Conservation (phyloP, 2,329 filamentous ascomycete genomes). For the Lachnellula arida region DNA sequence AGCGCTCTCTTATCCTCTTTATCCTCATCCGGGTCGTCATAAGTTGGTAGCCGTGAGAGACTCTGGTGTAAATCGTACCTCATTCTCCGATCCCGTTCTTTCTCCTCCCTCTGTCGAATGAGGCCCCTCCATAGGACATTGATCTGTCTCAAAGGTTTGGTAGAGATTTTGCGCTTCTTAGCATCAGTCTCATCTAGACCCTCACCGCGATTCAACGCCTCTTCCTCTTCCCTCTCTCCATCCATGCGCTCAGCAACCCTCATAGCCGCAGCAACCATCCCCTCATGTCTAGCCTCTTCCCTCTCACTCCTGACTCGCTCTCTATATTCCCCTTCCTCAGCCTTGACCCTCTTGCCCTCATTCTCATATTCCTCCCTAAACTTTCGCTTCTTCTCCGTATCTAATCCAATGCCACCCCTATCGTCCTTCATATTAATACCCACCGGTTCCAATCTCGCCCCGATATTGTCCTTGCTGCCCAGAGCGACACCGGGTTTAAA, state of each 20-base stretch:
- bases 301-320: slow-evolving; percentile 66
- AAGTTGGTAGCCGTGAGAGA: slow-evolving; percentile 57
- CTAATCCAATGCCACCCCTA: slow-evolving; percentile 76
- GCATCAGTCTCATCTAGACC: slow-evolving; percentile 17
- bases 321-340: slow-evolving; percentile 66
- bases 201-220: slow-evolving; percentile 12
- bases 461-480: slow-evolving; percentile 53
- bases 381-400: slow-evolving; percentile 78
- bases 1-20: slow-evolving; percentile 67
- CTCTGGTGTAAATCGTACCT: slow-evolving; percentile 62
- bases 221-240: slow-evolving; percentile 25
- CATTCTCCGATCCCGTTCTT: slow-evolving; percentile 62
- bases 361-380: slow-evolving; percentile 56
- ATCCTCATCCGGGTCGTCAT: slow-evolving; percentile 66
- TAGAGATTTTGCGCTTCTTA: slow-evolving; percentile 32
- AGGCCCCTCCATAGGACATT: slow-evolving; percentile 78
- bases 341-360: slow-evolving; percentile 55
- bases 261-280: slow-evolving; percentile 71
- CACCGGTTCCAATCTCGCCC: slow-evolving; percentile 62
- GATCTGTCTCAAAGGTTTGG: slow-evolving; percentile 58
- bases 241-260: slow-evolving; percentile 73
- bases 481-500: slow-evolving; percentile 73
- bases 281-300: slow-evolving; percentile 64
- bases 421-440: slow-evolving; percentile 72
- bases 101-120: slow-evolving; percentile 63